phyloP scores from a whole-genome alignment of 2,329 filamentous ascomycete species.

The Cadophora sp. region DNA sequence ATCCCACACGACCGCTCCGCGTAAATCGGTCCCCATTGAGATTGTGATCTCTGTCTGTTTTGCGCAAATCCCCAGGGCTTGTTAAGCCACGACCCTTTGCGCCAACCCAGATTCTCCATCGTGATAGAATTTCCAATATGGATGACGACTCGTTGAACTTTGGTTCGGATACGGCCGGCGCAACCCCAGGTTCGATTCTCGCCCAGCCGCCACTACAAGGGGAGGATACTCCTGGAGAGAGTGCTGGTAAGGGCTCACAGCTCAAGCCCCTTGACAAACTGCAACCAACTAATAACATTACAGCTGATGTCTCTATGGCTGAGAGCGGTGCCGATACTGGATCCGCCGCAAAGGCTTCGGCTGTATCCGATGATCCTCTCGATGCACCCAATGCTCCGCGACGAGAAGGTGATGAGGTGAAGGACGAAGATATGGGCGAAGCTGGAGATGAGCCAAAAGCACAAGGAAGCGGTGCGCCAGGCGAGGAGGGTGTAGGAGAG shows the following conservation, averaged over 20 bases:
- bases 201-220: conserved; percentile 60
- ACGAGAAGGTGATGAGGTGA: conserved; percentile 65
- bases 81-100: conserved; percentile 37
- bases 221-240: conserved; percentile 46
- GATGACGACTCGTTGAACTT: conserved; percentile 63
- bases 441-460: conserved; percentile 59
- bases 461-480: conserved; percentile 52
- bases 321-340: conserved; percentile 50
- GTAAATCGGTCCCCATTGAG: background rate
- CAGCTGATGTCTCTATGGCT: conserved; percentile 68
- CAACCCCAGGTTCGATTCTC: conserved; percentile 61
- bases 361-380: conserved; percentile 67
- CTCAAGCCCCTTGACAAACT: conserved; percentile 12
- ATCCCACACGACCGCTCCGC: background rate
- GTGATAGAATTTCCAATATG: conserved; percentile 52
- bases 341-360: conserved; percentile 60
- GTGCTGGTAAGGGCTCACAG: conserved; percentile 41
- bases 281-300: conserved; percentile 20
- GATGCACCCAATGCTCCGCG: conserved; percentile 72
- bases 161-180: conserved; percentile 62
- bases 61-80: conserved; percentile 20
- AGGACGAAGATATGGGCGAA: conserved; percentile 85
- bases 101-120: conserved; percentile 40
- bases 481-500: conserved; percentile 43
- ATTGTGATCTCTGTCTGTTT: background rate